A percentile compares a stretch with the other conserved stretches of the same genome.
phyloP scores from a whole-genome alignment of 106 monocot species.

The Agapanthus africanus region DNA sequence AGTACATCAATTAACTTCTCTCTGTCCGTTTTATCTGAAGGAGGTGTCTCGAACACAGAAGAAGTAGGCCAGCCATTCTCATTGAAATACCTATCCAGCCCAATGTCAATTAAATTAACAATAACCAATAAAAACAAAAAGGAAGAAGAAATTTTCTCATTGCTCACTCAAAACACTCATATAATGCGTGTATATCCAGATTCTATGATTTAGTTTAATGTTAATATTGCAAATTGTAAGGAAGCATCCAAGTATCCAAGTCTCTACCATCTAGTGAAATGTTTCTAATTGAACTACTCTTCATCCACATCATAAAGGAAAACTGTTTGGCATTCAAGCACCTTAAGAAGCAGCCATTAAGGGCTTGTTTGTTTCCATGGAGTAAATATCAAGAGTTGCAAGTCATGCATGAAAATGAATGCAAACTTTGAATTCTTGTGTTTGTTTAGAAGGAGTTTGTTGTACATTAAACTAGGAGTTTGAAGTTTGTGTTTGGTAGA shows the following conservation, averaged over 20 bases:
- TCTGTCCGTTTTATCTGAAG: constrained; percentile 42
- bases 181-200: background rate
- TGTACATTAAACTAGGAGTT: no score
- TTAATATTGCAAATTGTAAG: background rate
- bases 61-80: constrained; percentile 95
- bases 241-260: background rate
- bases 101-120: constrained; percentile 10
- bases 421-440: no score
- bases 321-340: no score
- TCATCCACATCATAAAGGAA: background rate
- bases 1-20: constrained; percentile 65
- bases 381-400: no score
- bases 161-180: background rate
- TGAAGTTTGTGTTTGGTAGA: no score
- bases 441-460: no score
- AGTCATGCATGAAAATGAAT: no score
- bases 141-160: background rate
- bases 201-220: background rate
- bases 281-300: no score
- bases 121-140: background rate
- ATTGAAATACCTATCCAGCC: constrained; percentile 64
- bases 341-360: no score
- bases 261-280: background rate
- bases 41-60: constrained; percentile 44
- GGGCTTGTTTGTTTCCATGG: no score